Conservation (phyloP, 441 rosid species). For the Flueggea neowawraea region DNA sequence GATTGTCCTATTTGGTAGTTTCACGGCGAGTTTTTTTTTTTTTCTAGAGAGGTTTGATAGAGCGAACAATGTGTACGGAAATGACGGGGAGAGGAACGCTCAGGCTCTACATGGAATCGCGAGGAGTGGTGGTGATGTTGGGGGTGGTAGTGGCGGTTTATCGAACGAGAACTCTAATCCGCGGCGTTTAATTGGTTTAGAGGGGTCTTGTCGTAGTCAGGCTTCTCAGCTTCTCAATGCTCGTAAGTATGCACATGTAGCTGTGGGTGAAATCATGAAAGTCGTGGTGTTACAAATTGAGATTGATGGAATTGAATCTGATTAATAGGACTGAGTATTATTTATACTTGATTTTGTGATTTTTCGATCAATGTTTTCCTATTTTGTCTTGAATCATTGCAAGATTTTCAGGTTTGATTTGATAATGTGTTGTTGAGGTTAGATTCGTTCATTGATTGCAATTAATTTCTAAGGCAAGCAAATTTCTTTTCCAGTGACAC, state of each 20-base stretch:
- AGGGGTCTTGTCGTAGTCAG: constrained; percentile 56
- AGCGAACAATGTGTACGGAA: constrained; percentile 33
- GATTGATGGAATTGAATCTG: not conserved
- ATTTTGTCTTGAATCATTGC: too few species aligned
- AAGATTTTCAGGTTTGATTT: too few species aligned
- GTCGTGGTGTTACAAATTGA: not conserved
- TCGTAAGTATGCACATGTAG: constrained; percentile 35
- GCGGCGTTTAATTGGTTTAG: constrained; percentile 32
- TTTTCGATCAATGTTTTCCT: too few species aligned
- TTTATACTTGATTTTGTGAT: too few species aligned
- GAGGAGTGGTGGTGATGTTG: constrained; percentile 17
- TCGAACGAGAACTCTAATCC: constrained; percentile 26
- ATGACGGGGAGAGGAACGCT: constrained; percentile 23
- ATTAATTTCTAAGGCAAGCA: too few species aligned
- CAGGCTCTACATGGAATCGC: too few species aligned
- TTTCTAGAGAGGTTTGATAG: constrained; percentile 4
- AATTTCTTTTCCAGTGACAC: too few species aligned
- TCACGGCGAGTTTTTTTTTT: not conserved
- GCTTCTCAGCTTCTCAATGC: constrained; percentile 50
- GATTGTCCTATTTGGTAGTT: not conserved
- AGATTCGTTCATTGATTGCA: too few species aligned
- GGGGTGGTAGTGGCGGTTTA: constrained; percentile 26
- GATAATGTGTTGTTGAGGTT: not conserved
- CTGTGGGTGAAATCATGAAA: too few species aligned
- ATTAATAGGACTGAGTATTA: too few species aligned